Evolutionary conservation across 1,284 basidiomycete genomes (phyloP).

Genomic region (Cryptococcus sp.): DNA sequence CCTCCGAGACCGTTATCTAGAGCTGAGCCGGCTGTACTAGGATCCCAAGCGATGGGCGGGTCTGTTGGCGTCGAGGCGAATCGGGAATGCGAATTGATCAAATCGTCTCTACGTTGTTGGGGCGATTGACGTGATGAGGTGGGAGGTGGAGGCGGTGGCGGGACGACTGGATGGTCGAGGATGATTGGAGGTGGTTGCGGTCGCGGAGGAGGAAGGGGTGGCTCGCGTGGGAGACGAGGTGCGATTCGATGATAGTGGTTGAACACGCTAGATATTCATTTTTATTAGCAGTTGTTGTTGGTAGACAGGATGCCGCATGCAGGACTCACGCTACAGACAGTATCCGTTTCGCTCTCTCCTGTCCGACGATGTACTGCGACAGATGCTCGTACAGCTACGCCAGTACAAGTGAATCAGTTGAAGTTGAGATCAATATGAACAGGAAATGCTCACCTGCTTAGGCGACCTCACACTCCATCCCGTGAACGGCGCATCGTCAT

Average conservation of each 20-base stretch:
- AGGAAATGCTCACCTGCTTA: conserved; percentile 20
- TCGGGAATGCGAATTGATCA: background rate
- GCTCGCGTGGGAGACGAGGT: conserved; percentile 58
- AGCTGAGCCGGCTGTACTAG: conserved; percentile 21
- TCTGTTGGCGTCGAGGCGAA: background rate
- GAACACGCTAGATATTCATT: conserved; percentile 65
- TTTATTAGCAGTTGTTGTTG: background rate
- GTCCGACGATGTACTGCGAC: conserved; percentile 87
- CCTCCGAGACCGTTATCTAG: conserved; percentile 19
- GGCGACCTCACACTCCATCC: conserved; percentile 28
- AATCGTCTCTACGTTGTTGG: background rate
- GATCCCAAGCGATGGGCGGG: conserved; percentile 23
- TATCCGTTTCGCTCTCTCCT: conserved; percentile 87
- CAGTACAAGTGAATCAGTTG: too few species aligned
- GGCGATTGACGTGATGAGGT: background rate
- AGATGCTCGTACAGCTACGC: conserved; percentile 78
- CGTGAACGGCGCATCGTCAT: conserved; percentile 10
- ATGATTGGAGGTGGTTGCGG: conserved; percentile 17
- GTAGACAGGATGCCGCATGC: background rate
- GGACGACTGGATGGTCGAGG: conserved; percentile 7
- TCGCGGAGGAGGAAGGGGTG: conserved; percentile 24
- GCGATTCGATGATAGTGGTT: conserved; percentile 80
- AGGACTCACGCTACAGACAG: conserved; percentile 78
- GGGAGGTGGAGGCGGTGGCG: background rate
- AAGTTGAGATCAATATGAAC: too few species aligned